These are phyloP conservation scores for Apiotrichum montevideense DNA, from an alignment of 1,284 basidiomycete genomes.

Conservation along the genomic window DNA sequence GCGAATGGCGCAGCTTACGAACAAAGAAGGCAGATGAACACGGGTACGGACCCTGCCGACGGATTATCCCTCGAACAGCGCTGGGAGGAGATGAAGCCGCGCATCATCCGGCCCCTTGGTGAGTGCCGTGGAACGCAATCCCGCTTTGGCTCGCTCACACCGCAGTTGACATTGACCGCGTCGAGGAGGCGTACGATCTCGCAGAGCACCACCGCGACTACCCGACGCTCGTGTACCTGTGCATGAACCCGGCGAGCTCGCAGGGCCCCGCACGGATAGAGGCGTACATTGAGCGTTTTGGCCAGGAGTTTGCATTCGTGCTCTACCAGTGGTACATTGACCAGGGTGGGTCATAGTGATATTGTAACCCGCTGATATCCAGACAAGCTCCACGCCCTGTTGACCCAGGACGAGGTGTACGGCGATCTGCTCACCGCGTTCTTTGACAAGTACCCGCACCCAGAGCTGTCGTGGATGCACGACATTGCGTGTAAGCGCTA, in stretches of 20 bases:
- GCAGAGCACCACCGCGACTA: constrained; percentile 84
- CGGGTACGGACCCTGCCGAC: constrained; percentile 34
- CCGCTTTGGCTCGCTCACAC: no score
- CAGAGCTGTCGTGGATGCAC: constrained; percentile 81
- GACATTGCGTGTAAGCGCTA: constrained; percentile 68
- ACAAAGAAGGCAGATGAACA: constrained; percentile 29
- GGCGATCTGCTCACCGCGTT: constrained; percentile 64
- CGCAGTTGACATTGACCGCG: constrained; percentile 61
- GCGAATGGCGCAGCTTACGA: not conserved
- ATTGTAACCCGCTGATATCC: constrained; percentile 3
- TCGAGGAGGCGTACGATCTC: constrained; percentile 65
- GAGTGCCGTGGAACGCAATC: not conserved
- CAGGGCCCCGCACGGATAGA: constrained; percentile 45
- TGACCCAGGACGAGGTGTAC: constrained; percentile 63
- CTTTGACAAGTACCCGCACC: constrained; percentile 60
- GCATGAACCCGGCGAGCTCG: constrained; percentile 51
- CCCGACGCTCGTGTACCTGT: constrained; percentile 70
- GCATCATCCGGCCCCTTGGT: constrained; percentile 43
- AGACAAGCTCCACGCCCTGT: constrained; percentile 70
- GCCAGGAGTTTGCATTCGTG: constrained; percentile 76
- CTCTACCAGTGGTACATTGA: constrained; percentile 67
- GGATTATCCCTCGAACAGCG: constrained; percentile 29
- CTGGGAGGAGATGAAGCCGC: constrained; percentile 38
- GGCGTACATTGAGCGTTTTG: constrained; percentile 71
- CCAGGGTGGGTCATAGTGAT: constrained; percentile 39